Evolutionary conservation across 2,329 filamentous ascomycete species (phyloP), one percentile per base, ranked within the genome.

Genomic region (Metarhizium anisopliae): DNA sequence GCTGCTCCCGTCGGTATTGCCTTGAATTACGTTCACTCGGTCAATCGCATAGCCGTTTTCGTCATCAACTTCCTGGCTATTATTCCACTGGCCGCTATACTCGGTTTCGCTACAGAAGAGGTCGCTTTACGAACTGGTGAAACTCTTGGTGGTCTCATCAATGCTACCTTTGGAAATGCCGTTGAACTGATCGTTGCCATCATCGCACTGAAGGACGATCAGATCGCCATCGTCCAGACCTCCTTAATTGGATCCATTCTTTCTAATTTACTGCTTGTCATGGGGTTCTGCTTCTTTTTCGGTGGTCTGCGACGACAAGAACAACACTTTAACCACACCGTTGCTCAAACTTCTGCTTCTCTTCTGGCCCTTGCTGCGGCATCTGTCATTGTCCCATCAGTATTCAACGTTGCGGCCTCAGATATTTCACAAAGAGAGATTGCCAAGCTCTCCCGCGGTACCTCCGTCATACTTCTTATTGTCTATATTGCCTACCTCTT

Each of bases 1-100:
- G 84, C 86, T 25, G 90, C 89, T 0, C 92, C 92, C 0, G 81
- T 84, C 38, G 92, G 92, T 57, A 90, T 96, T 64, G 87, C 81
- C 2, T 69, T 93, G 53, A 82, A 89, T 64, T 90, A 86, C 65
- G 72, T 83, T 18, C 61, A 66, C 4, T 63, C 68, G 11, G 73
- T 87, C 53, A 76, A 80, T 64, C 75, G 78, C 3, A 77, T 87
- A 56, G 80, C 78, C 36, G 77, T 94, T 50, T 96, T 96, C 65
- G 82, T 92, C 55, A 81, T 96, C 71, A 96, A 96, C 74, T 96
- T 96, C 65, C 81, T 96, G 60, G 93, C 92, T 59, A 96, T 96
- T 62, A 86, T 96, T 57, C 92, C 92, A 0, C 78, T 96, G 45
- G 93, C 93, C 2, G 89, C 87, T 14, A 85, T 96, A 76, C 77